A percentile compares a stretch with the other conserved stretches of the same genome.
Conservation (phyloP, 2,329 filamentous ascomycete genomes). For the Botrytis tulipae region DNA sequence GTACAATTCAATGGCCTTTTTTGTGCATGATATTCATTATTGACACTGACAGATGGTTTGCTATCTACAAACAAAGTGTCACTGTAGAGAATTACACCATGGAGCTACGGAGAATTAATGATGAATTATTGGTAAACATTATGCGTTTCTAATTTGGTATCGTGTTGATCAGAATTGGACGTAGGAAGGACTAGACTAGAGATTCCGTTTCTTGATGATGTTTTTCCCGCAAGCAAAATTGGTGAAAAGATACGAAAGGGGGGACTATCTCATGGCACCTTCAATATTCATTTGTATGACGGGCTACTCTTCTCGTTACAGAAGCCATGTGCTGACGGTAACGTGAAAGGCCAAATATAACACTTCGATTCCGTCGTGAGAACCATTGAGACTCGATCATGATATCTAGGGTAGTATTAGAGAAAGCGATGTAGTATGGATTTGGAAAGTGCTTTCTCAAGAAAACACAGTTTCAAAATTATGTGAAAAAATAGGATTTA, state of each 20-base stretch:
- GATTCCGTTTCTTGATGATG: not conserved
- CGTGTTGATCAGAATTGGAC: not conserved
- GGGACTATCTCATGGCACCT: constrained; percentile 6
- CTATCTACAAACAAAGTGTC: not conserved
- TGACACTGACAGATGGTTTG: not conserved
- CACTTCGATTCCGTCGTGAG: not conserved
- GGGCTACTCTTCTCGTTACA: not conserved
- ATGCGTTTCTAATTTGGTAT: constrained; percentile 1
- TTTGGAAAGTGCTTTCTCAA: not conserved
- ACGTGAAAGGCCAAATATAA: constrained; percentile 4
- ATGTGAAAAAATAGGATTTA: not conserved
- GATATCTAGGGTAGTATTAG: not conserved
- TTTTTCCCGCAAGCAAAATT: not conserved
- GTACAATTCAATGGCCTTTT: not conserved
- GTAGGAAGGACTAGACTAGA: not conserved
- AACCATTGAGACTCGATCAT: not conserved
- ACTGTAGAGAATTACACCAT: constrained; percentile 1
- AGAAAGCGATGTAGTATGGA: not conserved
- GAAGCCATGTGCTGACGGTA: not conserved
- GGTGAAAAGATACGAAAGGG: not conserved
- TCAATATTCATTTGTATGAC: not conserved
- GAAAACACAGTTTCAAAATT: not conserved
- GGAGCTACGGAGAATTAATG: constrained; percentile 7
- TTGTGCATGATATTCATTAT: not conserved
- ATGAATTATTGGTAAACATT: constrained; percentile 1